Conservation (phyloP, 257 asterid genomes). For the Vinca minor region DNA sequence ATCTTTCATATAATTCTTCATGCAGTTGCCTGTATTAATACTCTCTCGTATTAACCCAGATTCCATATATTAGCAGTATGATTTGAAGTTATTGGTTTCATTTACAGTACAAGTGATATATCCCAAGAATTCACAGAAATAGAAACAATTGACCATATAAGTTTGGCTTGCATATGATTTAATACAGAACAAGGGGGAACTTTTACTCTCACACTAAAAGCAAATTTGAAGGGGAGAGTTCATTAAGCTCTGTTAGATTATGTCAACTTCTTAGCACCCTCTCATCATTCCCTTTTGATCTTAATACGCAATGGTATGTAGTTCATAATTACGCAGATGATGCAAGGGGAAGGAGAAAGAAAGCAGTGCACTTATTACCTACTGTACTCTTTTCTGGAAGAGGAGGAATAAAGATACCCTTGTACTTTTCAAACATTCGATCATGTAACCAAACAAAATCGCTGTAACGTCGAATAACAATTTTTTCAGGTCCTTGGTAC, state of each 20-base stretch:
- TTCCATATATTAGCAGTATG: no score
- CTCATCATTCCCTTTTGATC: background rate
- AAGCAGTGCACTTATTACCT: constrained; percentile 43
- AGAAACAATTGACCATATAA: no score
- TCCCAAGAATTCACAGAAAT: background rate
- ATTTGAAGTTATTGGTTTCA: background rate
- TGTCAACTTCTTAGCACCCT: background rate
- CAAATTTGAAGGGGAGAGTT: background rate
- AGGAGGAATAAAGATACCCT: constrained; percentile 96
- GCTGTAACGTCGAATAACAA: constrained; percentile 87
- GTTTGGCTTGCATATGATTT: no score
- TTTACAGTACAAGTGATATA: background rate
- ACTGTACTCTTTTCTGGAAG: constrained; percentile 99
- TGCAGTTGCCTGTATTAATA: background rate
- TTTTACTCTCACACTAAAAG: background rate
- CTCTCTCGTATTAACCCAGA: background rate
- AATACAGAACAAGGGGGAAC: background rate
- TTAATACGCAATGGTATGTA: background rate
- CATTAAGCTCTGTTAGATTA: background rate
- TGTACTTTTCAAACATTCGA: constrained; percentile 82
- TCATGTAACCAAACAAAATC: constrained; percentile 95
- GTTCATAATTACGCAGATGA: background rate
- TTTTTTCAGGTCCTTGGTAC: constrained; percentile 78
- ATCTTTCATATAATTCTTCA: background rate
- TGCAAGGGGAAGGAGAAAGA: constrained; percentile 4